A percentile compares a stretch with the other conserved stretches of the same genome.
Evolutionary conservation across 2,329 filamentous ascomycete species (phyloP).

Genomic region (Fulvia fulva): DNA sequence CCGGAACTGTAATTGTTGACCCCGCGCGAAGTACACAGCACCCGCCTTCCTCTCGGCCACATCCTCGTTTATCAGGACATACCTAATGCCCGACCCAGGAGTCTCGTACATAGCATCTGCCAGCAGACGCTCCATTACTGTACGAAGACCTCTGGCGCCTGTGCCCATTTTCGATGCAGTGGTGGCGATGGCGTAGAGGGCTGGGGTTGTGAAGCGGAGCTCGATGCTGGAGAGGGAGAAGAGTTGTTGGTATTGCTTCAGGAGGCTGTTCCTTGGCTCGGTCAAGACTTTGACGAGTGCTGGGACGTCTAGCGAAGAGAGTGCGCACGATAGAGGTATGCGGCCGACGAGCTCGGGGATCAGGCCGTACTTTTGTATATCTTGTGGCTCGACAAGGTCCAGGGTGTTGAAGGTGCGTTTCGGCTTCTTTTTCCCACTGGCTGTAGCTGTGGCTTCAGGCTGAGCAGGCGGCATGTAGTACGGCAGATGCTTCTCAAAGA

Average conservation of each 20-base stretch:
- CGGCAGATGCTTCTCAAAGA: slow-evolving; percentile 42
- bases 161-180: slow-evolving; percentile 67
- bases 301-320: slow-evolving; percentile 67
- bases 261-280: slow-evolving; percentile 82
- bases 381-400: slow-evolving; percentile 70
- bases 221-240: slow-evolving; percentile 76
- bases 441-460: slow-evolving; percentile 36
- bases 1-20: slow-evolving; percentile 39
- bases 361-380: slow-evolving; percentile 62
- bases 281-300: slow-evolving; percentile 82
- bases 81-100: slow-evolving; percentile 43
- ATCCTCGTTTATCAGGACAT: slow-evolving; percentile 45
- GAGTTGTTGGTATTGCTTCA: slow-evolving; percentile 83
- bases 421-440: slow-evolving; percentile 15
- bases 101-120: slow-evolving; percentile 47
- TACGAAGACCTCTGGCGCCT: slow-evolving; percentile 53
- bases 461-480: slow-evolving; percentile 43
- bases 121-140: slow-evolving; percentile 47
- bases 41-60: slow-evolving; percentile 41
- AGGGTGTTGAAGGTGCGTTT: slow-evolving; percentile 68
- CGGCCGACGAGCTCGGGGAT: slow-evolving; percentile 96
- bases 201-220: slow-evolving; percentile 75
- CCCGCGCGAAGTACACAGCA: slow-evolving; percentile 43
- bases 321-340: slow-evolving; percentile 81
- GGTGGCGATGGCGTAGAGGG: slow-evolving; percentile 76